Evolutionary conservation across 257 asterid genomes (phyloP).

Genomic region (Thymus mandschuricus): DNA sequence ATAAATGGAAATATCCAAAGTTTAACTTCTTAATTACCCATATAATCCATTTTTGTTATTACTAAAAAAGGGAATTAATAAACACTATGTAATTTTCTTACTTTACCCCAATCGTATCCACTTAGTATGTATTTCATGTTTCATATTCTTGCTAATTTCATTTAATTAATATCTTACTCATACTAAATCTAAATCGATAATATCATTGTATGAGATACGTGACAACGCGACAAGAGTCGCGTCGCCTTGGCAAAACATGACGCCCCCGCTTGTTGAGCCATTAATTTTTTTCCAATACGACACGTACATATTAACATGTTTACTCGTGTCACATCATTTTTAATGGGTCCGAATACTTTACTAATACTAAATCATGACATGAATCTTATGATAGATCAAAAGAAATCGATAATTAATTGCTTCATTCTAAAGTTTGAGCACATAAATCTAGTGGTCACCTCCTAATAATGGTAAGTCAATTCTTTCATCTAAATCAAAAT

Average conservation of each 20-base stretch:
- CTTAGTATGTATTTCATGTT: conserved; percentile 4
- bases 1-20: conserved; percentile 29
- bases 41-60: conserved; percentile 7
- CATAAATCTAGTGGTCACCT: conserved; percentile 24
- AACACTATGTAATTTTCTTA: conserved; percentile 1
- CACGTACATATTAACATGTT: not conserved
- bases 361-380: not conserved
- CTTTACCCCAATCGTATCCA: not conserved
- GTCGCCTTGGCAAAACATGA: too few species aligned
- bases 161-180: not conserved
- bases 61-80: conserved; percentile 10
- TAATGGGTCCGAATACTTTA: not conserved
- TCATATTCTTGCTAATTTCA: not conserved
- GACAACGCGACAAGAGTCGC: too few species aligned
- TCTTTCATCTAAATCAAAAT: not conserved
- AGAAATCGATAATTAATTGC: conserved; percentile 21
- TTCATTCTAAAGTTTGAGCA: conserved; percentile 26
- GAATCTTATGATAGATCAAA: too few species aligned
- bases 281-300: not conserved
- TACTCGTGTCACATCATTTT: not conserved
- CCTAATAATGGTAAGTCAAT: not conserved
- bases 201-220: too few species aligned
- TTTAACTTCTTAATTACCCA: conserved; percentile 1
- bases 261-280: too few species aligned
- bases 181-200: too few species aligned